These are phyloP conservation scores for Sequoia sempervirens DNA, from an alignment of 75 land plant genomes.

Conservation along the genomic window DNA sequence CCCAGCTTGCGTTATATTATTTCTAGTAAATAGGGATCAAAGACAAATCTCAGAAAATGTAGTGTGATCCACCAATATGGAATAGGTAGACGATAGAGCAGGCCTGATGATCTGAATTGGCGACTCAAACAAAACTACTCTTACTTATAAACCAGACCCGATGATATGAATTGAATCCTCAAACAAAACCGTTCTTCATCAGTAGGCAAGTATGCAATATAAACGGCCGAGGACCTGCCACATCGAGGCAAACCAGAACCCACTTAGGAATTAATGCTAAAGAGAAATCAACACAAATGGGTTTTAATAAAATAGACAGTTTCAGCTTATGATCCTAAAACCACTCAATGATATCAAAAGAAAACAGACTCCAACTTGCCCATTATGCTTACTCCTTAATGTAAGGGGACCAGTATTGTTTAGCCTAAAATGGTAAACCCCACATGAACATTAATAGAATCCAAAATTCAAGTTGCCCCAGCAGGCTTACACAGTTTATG, in stretches of 20 bases:
- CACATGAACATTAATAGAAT: neutral
- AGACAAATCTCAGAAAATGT: neutral
- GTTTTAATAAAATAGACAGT: neutral
- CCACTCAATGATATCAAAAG: neutral
- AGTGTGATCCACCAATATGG: neutral
- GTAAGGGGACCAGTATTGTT: neutral
- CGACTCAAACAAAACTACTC: neutral
- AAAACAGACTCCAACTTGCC: neutral
- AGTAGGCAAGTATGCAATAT: neutral
- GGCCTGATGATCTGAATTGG: neutral
- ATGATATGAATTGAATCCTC: neutral
- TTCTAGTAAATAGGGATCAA: neutral
- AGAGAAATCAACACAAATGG: neutral
- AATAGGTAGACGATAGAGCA: neutral
- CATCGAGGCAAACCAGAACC: neutral
- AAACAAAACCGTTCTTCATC: neutral
- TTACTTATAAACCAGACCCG: neutral
- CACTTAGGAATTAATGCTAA: too few species aligned
- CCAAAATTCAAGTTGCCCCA: constrained; percentile 10
- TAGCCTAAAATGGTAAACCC: neutral
- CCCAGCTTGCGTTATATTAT: neutral
- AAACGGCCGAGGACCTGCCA: neutral
- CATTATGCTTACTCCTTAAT: neutral
- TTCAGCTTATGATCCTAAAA: neutral
- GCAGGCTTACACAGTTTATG: neutral